Evolutionary conservation across 352 stramenopile species (phyloP).

Genomic region (Globisporangium recalcitrans): DNA sequence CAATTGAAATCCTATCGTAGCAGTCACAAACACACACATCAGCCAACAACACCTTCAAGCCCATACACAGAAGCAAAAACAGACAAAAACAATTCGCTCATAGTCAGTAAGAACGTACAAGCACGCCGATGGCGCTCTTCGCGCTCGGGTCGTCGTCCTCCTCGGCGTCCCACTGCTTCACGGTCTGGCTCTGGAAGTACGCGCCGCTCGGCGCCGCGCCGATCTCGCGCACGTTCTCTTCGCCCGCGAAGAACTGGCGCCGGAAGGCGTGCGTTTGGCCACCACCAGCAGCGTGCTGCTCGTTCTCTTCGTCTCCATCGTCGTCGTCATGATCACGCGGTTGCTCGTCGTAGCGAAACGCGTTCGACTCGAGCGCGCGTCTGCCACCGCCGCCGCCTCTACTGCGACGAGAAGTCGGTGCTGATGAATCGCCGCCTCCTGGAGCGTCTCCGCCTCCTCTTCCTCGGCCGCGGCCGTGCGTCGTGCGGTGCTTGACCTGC

Average conservation of each 20-base stretch:
- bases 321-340: slow-evolving; percentile 22
- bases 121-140: slow-evolving; percentile 19
- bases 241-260: slow-evolving; percentile 60
- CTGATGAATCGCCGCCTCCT: neutral
- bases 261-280: slow-evolving; percentile 12
- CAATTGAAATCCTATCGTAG: slow-evolving; percentile 54
- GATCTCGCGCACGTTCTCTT: slow-evolving; percentile 45
- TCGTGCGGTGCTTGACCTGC: slow-evolving; percentile 60
- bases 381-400: slow-evolving; percentile 14
- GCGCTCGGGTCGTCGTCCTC: slow-evolving; percentile 22
- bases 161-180: slow-evolving; percentile 68
- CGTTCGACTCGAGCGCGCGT: slow-evolving; percentile 57
- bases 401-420: neutral
- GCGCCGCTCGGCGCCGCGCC: slow-evolving; percentile 26
- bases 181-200: slow-evolving; percentile 55
- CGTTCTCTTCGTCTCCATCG: slow-evolving; percentile 21
- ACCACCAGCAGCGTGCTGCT: slow-evolving; percentile 6
- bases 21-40: neutral
- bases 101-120: slow-evolving; percentile 29
- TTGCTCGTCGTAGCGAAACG: slow-evolving; percentile 54
- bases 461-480: slow-evolving; percentile 43
- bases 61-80: no score
- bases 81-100: neutral
- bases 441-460: slow-evolving; percentile 13
- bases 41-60: no score